Base-by-base conservation (phyloP, 1,284 basidiomycete genomes). In the Cutaneotrichosporon mucoides region DNA sequence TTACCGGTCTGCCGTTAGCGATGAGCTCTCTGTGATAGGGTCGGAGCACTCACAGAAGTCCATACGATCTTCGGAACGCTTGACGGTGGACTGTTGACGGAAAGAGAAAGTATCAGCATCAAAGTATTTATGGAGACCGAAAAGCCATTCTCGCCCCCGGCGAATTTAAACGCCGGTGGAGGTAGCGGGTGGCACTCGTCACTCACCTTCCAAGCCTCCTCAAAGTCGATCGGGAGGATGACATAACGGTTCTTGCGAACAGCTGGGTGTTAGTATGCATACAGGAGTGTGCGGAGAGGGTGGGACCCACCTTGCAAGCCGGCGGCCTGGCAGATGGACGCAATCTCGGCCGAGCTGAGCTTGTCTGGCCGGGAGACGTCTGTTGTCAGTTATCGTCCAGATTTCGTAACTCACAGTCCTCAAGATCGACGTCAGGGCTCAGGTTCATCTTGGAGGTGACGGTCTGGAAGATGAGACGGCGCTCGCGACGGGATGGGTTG, bases 241-340 rank as follows among this genome's bases (percentile, higher is more conserved):
- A 99, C 85, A 78, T 99, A 99, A 71, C 96, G 87, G 79, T 98
- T 98, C 82, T 96, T 97, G 61, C 95, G 86, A 37, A 98, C 95
- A 66, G 95, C 92, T 94, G 68, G 1, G 35, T 6, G 38, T 52
- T 35, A 55, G 57, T 11, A 45, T 16, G 40, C 24, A 16, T 8
- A 4, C n/a, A n/a, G n/a, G 11, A 7, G 46, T 24, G 3, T 35
- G 48, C 24, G 15, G 35, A 13, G 35, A 38, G 13, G 2, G 8
- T 1, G 15, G 2, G 15, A 66, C 77, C 59, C 77, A 88, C 93
- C 95, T 86, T 99, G 95, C 38, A 99, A 81, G 72, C 96, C 96
- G 50, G 96, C 96, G 12, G 92, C 93, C 79, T 99, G 96, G 56
- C 93, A 94, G 70, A 99, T 92, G 1, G 92, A 88, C 4, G 93